Evolutionary conservation across 2,329 filamentous ascomycete genomes (phyloP).

Genomic region (Arachnomyces sp.): DNA sequence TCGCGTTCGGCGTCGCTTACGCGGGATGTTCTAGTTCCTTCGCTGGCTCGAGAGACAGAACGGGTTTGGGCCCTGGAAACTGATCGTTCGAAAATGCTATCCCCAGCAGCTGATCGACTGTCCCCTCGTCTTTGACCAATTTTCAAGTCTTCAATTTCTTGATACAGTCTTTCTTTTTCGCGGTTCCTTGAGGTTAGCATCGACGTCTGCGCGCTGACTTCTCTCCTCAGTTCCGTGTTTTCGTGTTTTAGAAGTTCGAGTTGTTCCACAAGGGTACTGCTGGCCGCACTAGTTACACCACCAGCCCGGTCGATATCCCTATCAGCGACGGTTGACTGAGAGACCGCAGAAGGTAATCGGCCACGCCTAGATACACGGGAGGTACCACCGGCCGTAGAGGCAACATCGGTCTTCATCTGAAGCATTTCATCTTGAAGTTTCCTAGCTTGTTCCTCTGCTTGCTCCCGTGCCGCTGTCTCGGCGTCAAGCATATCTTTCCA

Average conservation of each 20-base stretch:
- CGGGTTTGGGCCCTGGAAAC: slow-evolving; percentile 74
- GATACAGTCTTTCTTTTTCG: slow-evolving; percentile 88
- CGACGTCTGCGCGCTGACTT: slow-evolving; percentile 90
- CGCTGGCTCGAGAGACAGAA: slow-evolving; percentile 67
- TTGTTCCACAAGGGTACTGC: slow-evolving; percentile 65
- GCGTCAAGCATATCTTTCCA: slow-evolving; percentile 93
- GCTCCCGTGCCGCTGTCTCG: slow-evolving; percentile 80
- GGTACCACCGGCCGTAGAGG: slow-evolving; percentile 18
- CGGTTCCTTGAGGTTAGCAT: slow-evolving; percentile 95
- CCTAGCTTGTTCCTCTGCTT: slow-evolving; percentile 82
- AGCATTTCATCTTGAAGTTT: slow-evolving; percentile 77
- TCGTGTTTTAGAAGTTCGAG: slow-evolving; percentile 79
- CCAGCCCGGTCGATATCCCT: slow-evolving; percentile 30
- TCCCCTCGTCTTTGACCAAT: slow-evolving; percentile 70
- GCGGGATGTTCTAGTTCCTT: slow-evolving; percentile 56
- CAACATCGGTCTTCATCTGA: slow-evolving; percentile 49
- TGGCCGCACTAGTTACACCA: slow-evolving; percentile 51
- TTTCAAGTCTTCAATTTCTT: slow-evolving; percentile 96
- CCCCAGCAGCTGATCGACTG: slow-evolving; percentile 58
- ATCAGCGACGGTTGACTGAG: slow-evolving; percentile 30
- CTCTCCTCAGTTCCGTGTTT: slow-evolving; percentile 82
- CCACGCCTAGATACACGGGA: slow-evolving; percentile 26
- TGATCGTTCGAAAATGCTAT: slow-evolving; percentile 90
- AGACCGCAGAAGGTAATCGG: slow-evolving; percentile 30
- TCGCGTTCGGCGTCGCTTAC: slow-evolving; percentile 73